phyloP scores from a whole-genome alignment of 169 alveolate genomes.

The Plasmodium coatneyi region DNA sequence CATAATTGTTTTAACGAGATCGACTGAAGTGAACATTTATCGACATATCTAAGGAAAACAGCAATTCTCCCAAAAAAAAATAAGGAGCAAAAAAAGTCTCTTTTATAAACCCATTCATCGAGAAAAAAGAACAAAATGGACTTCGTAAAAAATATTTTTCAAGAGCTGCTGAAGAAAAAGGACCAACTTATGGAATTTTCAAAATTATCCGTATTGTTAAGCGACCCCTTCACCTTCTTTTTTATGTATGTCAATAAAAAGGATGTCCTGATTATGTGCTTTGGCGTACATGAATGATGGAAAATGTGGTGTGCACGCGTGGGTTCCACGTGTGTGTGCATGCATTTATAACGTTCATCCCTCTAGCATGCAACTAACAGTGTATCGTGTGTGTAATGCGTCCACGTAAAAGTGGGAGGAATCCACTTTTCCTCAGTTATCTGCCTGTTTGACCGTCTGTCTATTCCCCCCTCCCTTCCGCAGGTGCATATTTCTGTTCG shows the following conservation, averaged over 20 bases:
- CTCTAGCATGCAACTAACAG: neutral
- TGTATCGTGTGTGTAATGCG: neutral
- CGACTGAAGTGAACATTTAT: neutral
- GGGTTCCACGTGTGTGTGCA: neutral
- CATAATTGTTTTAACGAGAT: neutral
- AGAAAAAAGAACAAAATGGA: constrained; percentile 7
- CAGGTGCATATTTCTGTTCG: constrained; percentile 29
- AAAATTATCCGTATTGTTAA: neutral
- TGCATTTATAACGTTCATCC: neutral
- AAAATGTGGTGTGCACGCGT: neutral
- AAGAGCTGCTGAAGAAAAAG: constrained; percentile 2
- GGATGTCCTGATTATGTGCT: neutral
- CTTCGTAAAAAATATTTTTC: neutral
- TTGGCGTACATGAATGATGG: neutral
- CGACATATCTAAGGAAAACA: neutral
- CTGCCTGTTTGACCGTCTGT: neutral
- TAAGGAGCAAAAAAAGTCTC: neutral
- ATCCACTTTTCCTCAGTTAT: neutral
- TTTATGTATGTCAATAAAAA: constrained; percentile 15
- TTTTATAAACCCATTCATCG: neutral
- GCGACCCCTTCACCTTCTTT: constrained; percentile 42
- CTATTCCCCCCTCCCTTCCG: neutral
- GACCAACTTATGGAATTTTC: neutral
- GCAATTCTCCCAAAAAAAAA: neutral
- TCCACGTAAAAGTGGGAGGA: neutral